Base-by-base conservation (phyloP, 2,329 filamentous ascomycete genomes). In the Allantophomopsis lycopodina region DNA sequence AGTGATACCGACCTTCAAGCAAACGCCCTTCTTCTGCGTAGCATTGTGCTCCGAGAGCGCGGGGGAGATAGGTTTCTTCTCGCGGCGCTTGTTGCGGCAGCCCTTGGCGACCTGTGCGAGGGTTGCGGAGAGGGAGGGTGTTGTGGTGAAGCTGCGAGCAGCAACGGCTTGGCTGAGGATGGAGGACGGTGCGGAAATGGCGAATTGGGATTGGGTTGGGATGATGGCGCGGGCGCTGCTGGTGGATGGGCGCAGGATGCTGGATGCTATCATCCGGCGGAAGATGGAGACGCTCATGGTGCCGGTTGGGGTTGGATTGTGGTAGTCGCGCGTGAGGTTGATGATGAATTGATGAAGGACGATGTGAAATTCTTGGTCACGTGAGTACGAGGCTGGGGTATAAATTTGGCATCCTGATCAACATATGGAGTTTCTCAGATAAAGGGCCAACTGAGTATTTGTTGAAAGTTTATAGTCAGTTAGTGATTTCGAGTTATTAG, bases 21-120 rank as follows among this genome's bases (percentile, higher is more conserved):
- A 96, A 31, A 98, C 91, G 51, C 89, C 91, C 68, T 96, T 96
- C 64, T 94, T 79, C 56, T 83, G 76, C 4, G 91, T 87, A 34
- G 83, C 73, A 38, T 75, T 61, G 45, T 71, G 71, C 46, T 69
- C 70, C 37, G 70, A 69, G 40, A 98, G 73, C 16, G 89, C 88
- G 0, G 91, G 91, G 2, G 89, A 96, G 38, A 85, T 79, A 50
- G 84, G 75, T 63, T 94, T 87, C 16, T 34, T 12, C 2, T 83
- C 83, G 43, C 75, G 75, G 63, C 94, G 86, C 37, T 76, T 69
- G 50, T 76, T 76, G 45, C 91, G 83, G 55, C 84, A 88, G 50
- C 86, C 85, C 44, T 48, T 51, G 21, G 43, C 40, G 42, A 57
- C 48, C 48, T 56, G 54, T 40, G 52, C 54, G 43, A 46, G 49